phyloP scores from a whole-genome alignment of 495 filamentous ascomycete species.

The Chaetomium tenue region DNA sequence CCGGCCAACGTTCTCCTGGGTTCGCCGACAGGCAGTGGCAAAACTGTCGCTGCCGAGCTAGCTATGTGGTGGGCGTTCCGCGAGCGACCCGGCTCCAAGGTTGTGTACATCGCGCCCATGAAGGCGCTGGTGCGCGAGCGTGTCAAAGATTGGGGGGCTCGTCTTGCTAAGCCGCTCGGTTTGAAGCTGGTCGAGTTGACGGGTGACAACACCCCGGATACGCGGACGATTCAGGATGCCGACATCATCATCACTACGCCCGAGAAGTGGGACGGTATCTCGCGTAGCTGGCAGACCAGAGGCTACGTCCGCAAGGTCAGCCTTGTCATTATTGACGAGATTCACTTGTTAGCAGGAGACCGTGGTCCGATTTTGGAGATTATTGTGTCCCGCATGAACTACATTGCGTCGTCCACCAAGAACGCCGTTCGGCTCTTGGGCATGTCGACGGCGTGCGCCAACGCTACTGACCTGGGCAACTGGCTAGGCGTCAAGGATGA shows the following conservation, averaged over 20 bases:
- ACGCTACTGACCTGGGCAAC: slow-evolving; percentile 88
- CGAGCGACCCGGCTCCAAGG: slow-evolving; percentile 92
- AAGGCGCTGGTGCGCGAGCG: slow-evolving; percentile 96
- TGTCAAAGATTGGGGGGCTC: slow-evolving; percentile 88
- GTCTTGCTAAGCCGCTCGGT: slow-evolving; percentile 80
- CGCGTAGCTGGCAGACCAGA: slow-evolving; percentile 95
- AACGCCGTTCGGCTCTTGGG: slow-evolving; percentile 85
- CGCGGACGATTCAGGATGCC: slow-evolving; percentile 86
- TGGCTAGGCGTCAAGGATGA: slow-evolving; percentile 94
- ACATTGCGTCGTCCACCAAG: slow-evolving; percentile 91
- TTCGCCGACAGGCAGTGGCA: slow-evolving; percentile 96
- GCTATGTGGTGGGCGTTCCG: slow-evolving; percentile 99
- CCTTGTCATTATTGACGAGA: slow-evolving; percentile 97
- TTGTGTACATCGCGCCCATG: slow-evolving; percentile 99
- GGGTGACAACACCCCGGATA: slow-evolving; percentile 97
- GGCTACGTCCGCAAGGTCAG: slow-evolving; percentile 93
- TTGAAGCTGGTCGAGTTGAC: slow-evolving; percentile 94
- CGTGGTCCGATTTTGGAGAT: slow-evolving; percentile 97
- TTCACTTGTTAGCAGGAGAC: slow-evolving; percentile 92
- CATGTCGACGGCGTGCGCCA: slow-evolving; percentile 98
- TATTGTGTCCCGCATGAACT: slow-evolving; percentile 98
- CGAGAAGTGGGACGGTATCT: slow-evolving; percentile 99
- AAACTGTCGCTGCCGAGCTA: slow-evolving; percentile 91
- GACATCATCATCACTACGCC: slow-evolving; percentile 99
- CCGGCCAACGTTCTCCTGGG: slow-evolving; percentile 87